A percentile compares a stretch with the other conserved stretches of the same genome.
phyloP scores from a whole-genome alignment of 768 basidiomycete genomes.

The Cyathus striatus region DNA sequence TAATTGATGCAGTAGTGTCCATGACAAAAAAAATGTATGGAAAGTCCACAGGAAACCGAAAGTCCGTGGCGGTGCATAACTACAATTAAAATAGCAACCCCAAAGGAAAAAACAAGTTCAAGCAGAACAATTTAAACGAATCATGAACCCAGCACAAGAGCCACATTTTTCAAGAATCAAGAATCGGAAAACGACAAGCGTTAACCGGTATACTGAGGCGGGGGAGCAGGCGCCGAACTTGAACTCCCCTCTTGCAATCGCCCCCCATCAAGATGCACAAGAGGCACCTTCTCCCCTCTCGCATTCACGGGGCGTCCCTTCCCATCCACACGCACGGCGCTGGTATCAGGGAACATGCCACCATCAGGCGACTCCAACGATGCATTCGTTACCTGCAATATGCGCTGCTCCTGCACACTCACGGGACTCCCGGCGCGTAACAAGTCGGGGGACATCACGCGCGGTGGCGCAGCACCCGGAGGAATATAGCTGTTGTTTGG shows the following conservation, averaged over 20 bases:
- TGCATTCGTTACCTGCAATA: slow-evolving; percentile 36
- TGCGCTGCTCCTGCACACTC: slow-evolving; percentile 31
- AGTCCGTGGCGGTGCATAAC: too few relatives aligned
- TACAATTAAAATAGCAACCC: too few relatives aligned
- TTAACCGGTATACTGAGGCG: too few relatives aligned
- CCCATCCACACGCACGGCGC: slow-evolving; percentile 14
- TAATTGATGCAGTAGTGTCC: too few relatives aligned
- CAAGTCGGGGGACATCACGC: slow-evolving; percentile 1
- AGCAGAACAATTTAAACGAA: too few relatives aligned
- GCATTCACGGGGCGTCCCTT: slow-evolving; percentile 22
- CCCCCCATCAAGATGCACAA: slow-evolving; percentile 36
- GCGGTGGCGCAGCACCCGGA: slow-evolving; percentile 9
- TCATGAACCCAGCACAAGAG: too few relatives aligned
- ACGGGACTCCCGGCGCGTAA: slow-evolving; percentile 36
- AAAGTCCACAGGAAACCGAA: too few relatives aligned
- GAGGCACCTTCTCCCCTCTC: slow-evolving; percentile 22
- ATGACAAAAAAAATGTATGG: too few relatives aligned
- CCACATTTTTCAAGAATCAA: too few relatives aligned
- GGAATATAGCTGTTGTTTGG: slow-evolving; percentile 10
- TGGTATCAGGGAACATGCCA: slow-evolving; percentile 10
- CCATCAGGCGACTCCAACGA: slow-evolving; percentile 26
- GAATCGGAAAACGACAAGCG: too few relatives aligned
- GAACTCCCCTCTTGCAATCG: slow-evolving; percentile 18
- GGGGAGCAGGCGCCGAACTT: slow-evolving; percentile 17
- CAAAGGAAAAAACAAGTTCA: too few relatives aligned